phyloP scores from a whole-genome alignment of 108 stramenopile genomes.

The Fragilaria crotonensis region DNA sequence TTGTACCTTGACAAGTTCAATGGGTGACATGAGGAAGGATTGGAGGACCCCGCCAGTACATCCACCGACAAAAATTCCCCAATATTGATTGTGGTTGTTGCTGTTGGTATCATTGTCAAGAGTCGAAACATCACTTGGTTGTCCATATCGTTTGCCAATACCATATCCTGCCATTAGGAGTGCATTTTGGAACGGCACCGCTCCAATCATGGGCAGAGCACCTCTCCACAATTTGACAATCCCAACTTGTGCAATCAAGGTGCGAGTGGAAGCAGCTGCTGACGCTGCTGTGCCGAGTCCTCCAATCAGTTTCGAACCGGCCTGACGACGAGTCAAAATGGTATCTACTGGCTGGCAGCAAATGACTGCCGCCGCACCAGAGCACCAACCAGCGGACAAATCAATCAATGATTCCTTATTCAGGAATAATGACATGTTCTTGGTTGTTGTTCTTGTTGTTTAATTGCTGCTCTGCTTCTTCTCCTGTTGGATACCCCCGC shows the following conservation, averaged over 20 bases:
- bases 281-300: slow-evolving; percentile 8
- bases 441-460: too few relatives aligned
- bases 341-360: slow-evolving; percentile 78
- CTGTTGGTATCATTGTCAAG: neutral
- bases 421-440: too few relatives aligned
- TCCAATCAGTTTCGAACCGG: slow-evolving; percentile 18
- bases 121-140: too few relatives aligned
- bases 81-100: slow-evolving; percentile 17
- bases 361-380: slow-evolving; percentile 58
- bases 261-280: neutral
- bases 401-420: slow-evolving; percentile 53
- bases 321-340: slow-evolving; percentile 67
- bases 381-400: slow-evolving; percentile 69
- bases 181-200: slow-evolving; percentile 80
- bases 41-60: slow-evolving; percentile 70
- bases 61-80: slow-evolving; percentile 74
- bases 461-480: too few relatives aligned
- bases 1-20: slow-evolving; percentile 74
- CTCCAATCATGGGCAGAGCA: slow-evolving; percentile 68
- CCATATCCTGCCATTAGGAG: slow-evolving; percentile 84
- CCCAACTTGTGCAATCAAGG: slow-evolving; percentile 39
- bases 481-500: too few relatives aligned
- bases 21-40: slow-evolving; percentile 78
- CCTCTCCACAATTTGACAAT: slow-evolving; percentile 60
- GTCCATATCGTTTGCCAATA: slow-evolving; percentile 50